Conservation (phyloP, 1,284 basidiomycete species). For the Wallemia hederae region DNA sequence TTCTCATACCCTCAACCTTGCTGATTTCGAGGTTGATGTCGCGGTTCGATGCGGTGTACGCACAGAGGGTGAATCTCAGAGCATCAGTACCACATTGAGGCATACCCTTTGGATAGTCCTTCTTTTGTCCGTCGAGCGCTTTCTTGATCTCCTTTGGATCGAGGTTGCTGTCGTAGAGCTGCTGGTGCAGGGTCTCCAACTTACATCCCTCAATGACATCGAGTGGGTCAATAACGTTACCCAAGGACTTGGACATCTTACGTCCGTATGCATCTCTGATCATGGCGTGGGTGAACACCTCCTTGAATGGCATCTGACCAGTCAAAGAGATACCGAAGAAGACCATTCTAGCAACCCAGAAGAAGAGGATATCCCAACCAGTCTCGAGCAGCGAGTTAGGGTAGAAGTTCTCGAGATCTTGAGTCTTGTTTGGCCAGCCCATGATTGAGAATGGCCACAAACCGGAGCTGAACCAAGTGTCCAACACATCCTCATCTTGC, state of each 20-base stretch:
- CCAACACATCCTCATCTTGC: constrained; percentile 91
- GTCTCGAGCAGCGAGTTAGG: constrained; percentile 76
- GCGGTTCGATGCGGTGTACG: constrained; percentile 52
- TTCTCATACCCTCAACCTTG: constrained; percentile 94
- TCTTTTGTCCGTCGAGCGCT: constrained; percentile 86
- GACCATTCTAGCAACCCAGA: constrained; percentile 99
- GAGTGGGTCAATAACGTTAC: constrained; percentile 92
- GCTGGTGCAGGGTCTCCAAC: constrained; percentile 58
- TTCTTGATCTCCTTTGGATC: constrained; percentile 80
- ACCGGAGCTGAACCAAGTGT: constrained; percentile 97
- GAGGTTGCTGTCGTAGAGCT: constrained; percentile 69
- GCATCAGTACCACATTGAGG: constrained; percentile 97
- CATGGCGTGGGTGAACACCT: constrained; percentile 98
- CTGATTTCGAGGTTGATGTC: constrained; percentile 90
- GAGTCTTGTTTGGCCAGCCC: constrained; percentile 79
- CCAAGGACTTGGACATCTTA: constrained; percentile 96
- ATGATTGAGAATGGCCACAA: constrained; percentile 95
- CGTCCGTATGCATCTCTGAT: constrained; percentile 92
- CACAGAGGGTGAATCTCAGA: constrained; percentile 74
- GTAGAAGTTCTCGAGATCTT: constrained; percentile 53
- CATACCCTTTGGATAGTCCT: constrained; percentile 95
- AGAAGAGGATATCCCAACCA: constrained; percentile 97
- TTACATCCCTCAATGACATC: constrained; percentile 74
- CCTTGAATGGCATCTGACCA: constrained; percentile 69
- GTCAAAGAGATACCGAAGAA: constrained; percentile 76